phyloP scores from a whole-genome alignment of 139 green algal species.

The Desmodesmus armatus region DNA sequence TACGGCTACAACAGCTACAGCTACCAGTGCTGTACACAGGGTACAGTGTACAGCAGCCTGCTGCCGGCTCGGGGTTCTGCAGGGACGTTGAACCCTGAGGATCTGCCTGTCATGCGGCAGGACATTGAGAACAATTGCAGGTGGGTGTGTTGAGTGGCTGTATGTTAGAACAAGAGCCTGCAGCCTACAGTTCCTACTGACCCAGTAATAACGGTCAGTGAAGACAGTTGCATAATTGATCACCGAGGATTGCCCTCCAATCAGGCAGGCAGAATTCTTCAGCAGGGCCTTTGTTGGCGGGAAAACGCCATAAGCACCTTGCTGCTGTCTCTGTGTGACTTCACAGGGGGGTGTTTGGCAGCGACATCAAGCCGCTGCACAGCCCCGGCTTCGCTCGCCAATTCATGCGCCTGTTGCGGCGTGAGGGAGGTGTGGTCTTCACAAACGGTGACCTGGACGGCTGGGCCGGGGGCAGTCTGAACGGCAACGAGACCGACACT shows the following conservation, averaged over 20 bases:
- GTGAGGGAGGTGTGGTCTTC: slow-evolving; percentile 11
- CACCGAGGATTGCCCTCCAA: no score
- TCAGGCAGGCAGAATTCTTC: no score
- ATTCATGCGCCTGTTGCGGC: background rate
- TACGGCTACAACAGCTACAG: background rate
- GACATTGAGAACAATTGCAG: no score
- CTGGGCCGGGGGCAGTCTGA: slow-evolving; percentile 27
- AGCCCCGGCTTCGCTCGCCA: background rate
- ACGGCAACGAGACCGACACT: no score
- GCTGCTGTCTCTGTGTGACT: background rate
- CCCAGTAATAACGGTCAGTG: background rate
- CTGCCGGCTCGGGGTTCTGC: background rate
- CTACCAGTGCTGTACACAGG: slow-evolving; percentile 21
- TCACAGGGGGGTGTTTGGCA: background rate
- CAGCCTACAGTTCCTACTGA: background rate
- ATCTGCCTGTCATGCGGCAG: no score
- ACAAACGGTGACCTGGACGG: slow-evolving; percentile 29
- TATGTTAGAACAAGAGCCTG: no score
- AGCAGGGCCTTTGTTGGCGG: background rate
- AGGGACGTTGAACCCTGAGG: background rate
- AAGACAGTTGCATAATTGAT: no score
- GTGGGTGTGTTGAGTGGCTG: no score
- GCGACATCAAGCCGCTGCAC: background rate
- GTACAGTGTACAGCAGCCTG: background rate
- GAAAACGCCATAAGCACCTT: background rate